Base-by-base conservation (phyloP, 345 rosid species). In the Toxicodendron radicans region DNA sequence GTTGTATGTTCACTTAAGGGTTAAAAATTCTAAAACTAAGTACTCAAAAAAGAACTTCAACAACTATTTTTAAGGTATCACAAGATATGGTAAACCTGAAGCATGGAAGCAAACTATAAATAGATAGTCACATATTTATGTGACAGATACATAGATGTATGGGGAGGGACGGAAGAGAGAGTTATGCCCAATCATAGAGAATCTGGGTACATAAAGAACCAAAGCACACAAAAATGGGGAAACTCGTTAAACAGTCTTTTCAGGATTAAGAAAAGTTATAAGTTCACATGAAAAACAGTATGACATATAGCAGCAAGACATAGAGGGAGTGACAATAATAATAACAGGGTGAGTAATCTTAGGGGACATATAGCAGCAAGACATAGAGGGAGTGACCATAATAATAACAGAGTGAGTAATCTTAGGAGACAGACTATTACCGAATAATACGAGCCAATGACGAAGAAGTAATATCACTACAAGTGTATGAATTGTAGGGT, bases 371-470 rank as follows among this genome's bases (percentile, higher is more conserved):
- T 7, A 32, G 59, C 46, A 33, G 35, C 75, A 61, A 60, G 4
- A 35, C 5, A 61, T n/a, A n/a, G n/a, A n/a, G n/a, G 32, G 16
- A 59, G 46, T 30, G 6, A 45, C 45, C 5, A 17, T n/a, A 11
- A 1, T 4, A 8, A 5, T 54, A 27, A 27, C 30, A 7, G 10
- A 38, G 43, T 38, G 43, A 5, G 43, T 38, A 38, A 10, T 46
- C 38, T 59, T 48, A 43, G 49, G 33, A 51, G 24, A 38, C 12
- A 60, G 69, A 73, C 18, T 61, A 75, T 85, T 90, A 96, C 99
- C 97, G 84, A 75, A 89, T 86, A 75, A 96, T 87, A 78, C 87
- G 90, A 77, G 95, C 81, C 71, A 84, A 73, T 2, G 94, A 83
- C 21, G 97, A 85, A 62, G 96, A 88, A 78, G 97, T 84, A 82